Evolutionary conservation across 352 stramenopile genomes (phyloP), one percentile per base, ranked within the genome.

Genomic region (Phytophthora sp.): DNA sequence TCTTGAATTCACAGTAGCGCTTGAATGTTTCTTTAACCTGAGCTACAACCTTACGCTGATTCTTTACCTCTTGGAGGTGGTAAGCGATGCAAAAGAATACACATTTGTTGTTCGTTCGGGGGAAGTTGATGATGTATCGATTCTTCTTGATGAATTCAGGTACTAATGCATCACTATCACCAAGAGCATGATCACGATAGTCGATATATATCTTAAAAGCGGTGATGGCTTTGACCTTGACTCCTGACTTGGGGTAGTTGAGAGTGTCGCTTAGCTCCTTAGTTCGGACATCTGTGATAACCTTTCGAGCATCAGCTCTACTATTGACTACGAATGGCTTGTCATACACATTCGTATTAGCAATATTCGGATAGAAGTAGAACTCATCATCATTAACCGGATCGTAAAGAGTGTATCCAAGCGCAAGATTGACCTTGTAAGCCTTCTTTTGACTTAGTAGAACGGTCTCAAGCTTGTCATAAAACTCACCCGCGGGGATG

Each of bases 381-480:
- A 62, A 44, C 4, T 27, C 8, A 17, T 23, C 23, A 30, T 41
- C 38, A 17, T 13, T 48, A 21, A n/a, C 9, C 2, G 54, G 21
- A 32, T 57, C 37, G 5, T 43, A 43, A 15, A 62, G 20, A 5
- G 21, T 48, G 52, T 57, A 69, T 20, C 60, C 60, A 4, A 62
- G 23, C 8, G 20, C n/a, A 41, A 69, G 9, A 49, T 69, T 60
- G n/a, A 63, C 27, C 27, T 69, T 69, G 21, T 48, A 62, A 5
- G 48, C 39, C 18, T 55, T 48, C 23, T 35, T 42, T 42, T 60
- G 58, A 4, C 15, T 27, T 32, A 48, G 5, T 31, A 54, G 9
- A 13, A 62, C 32, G 49, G 52, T 44, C 28, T 62, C 42, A 35
- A 62, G 17, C 20, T 30, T 42, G 5, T 62, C 39, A 42, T 53